Percentiles rank a stretch among this genome's conserved stretches.
phyloP scores from a whole-genome alignment of 2,329 filamentous ascomycete genomes.

The Myriangium duriaei region DNA sequence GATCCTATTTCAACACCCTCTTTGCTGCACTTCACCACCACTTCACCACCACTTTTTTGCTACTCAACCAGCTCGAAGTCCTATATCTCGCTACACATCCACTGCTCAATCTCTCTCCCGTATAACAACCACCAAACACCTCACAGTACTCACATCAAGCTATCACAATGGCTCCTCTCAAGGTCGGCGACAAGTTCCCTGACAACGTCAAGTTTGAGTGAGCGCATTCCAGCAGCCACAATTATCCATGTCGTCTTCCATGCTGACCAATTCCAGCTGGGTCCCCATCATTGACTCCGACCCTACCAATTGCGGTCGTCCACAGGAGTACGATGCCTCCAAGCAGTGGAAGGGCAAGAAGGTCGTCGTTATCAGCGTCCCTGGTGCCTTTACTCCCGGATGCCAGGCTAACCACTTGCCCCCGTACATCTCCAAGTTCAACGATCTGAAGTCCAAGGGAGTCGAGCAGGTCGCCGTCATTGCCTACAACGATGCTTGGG shows the following conservation, averaged over 20 bases:
- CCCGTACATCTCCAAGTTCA: conserved; percentile 61
- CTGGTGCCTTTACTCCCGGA: conserved; percentile 73
- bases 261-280: conserved; percentile 42
- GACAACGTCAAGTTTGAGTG: conserved; percentile 65
- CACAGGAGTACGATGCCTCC: conserved; percentile 66
- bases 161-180: conserved; percentile 47
- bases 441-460: conserved; percentile 63
- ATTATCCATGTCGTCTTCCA: conserved; percentile 7
- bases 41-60: not conserved
- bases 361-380: conserved; percentile 56
- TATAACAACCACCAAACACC: too few relatives aligned
- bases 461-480: conserved; percentile 73
- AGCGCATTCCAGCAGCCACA: conserved; percentile 23
- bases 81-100: too few relatives aligned
- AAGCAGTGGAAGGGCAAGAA: conserved; percentile 62
- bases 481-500: conserved; percentile 72
- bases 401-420: conserved; percentile 74
- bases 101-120: too few relatives aligned
- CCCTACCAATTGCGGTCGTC: conserved; percentile 66
- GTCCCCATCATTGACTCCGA: conserved; percentile 62
- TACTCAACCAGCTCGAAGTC: too few relatives aligned
- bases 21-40: not conserved
- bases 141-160: too few relatives aligned
- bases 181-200: conserved; percentile 75
- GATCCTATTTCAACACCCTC: not conserved